phyloP scores from a whole-genome alignment of 768 basidiomycete species.

The Cytidiella melzeri region DNA sequence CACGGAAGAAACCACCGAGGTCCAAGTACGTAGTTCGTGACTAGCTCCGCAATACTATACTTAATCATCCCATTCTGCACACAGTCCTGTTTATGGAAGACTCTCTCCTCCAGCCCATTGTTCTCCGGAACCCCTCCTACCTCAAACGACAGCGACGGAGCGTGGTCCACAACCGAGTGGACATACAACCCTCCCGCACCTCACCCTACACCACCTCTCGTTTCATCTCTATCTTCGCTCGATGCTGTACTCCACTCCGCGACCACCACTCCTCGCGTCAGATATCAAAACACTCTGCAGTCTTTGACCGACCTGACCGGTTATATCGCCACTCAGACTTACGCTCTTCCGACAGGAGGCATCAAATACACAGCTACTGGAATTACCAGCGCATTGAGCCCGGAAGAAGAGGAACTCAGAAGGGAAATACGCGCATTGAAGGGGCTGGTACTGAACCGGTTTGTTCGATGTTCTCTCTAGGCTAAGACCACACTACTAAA shows the following conservation, averaged over 20 bases:
- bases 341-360: slow-evolving; percentile 33
- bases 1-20: slow-evolving; percentile 42
- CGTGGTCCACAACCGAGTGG: slow-evolving; percentile 34
- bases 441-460: slow-evolving; percentile 73
- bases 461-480: slow-evolving; percentile 18
- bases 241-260: slow-evolving; percentile 13
- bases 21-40: slow-evolving; percentile 44
- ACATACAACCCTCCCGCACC: slow-evolving; percentile 29
- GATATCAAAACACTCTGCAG: slow-evolving; percentile 58
- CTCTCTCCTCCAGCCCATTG: slow-evolving; percentile 44
- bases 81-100: slow-evolving; percentile 54
- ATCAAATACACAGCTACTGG: slow-evolving; percentile 21
- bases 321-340: slow-evolving; percentile 71
- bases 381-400: slow-evolving; percentile 13
- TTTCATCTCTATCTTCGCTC: slow-evolving; percentile 21
- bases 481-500: neutral
- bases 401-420: slow-evolving; percentile 61
- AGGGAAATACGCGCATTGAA: slow-evolving; percentile 74
- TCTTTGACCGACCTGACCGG: slow-evolving; percentile 69
- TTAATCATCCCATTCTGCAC: neutral
- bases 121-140: slow-evolving; percentile 37
- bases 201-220: slow-evolving; percentile 25
- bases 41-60: neutral
- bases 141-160: too few species aligned
- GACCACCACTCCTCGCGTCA: slow-evolving; percentile 12